Conservation (phyloP, 2,329 filamentous ascomycete species). For the Microcyclosporella mali region DNA sequence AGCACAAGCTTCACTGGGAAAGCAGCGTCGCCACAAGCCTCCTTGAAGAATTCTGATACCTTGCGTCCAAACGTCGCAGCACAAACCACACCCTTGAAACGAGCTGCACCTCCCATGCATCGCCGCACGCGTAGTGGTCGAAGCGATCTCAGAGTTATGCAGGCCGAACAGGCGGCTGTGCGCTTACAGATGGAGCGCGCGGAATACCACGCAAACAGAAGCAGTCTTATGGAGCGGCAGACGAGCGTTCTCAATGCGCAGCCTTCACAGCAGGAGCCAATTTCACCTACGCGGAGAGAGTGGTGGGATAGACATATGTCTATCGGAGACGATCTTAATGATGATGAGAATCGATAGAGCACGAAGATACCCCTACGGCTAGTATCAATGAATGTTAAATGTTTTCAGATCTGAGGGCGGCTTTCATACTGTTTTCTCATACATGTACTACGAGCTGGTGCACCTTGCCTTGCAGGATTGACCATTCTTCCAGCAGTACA, state of each 20-base stretch:
- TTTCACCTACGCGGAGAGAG: slow-evolving; percentile 17
- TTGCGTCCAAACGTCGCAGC: too few relatives aligned
- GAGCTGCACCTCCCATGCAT: slow-evolving; percentile 14
- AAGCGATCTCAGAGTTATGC: slow-evolving; percentile 28
- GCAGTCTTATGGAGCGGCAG: slow-evolving; percentile 18
- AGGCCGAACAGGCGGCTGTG: slow-evolving; percentile 33
- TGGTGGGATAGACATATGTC: slow-evolving; percentile 27
- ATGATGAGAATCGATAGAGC: slow-evolving; percentile 1
- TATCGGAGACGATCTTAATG: slow-evolving; percentile 10
- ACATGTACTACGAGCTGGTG: too few relatives aligned
- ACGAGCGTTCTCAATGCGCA: slow-evolving; percentile 10
- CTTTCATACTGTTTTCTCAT: too few relatives aligned
- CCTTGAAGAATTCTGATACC: slow-evolving; percentile 1
- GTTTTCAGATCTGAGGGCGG: too few relatives aligned
- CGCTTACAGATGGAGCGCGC: slow-evolving; percentile 36
- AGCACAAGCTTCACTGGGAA: slow-evolving; percentile 13
- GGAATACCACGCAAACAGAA: slow-evolving; percentile 19
- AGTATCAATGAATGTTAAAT: too few relatives aligned
- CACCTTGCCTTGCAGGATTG: too few relatives aligned
- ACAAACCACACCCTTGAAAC: slow-evolving; percentile 1
- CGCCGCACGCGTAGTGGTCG: slow-evolving; percentile 26
- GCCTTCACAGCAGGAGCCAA: slow-evolving; percentile 4
- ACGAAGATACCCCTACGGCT: too few relatives aligned
- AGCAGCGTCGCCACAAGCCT: background rate
- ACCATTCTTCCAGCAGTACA: too few relatives aligned